Conservation (phyloP, 352 stramenopile genomes). For the Pythium guiyangense region DNA sequence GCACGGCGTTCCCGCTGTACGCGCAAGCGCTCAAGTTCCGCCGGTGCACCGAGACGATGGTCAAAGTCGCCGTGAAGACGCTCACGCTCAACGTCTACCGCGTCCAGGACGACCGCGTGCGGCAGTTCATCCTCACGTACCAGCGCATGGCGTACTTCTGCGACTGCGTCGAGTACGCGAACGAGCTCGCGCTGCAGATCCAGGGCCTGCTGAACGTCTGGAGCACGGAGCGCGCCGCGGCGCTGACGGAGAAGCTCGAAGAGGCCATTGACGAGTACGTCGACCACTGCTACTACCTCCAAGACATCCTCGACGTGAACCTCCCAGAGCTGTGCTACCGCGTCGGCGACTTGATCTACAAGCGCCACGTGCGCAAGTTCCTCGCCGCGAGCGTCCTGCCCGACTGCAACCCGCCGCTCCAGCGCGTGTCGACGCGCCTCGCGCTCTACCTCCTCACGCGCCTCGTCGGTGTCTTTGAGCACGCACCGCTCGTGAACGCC, state of each 20-base stretch:
- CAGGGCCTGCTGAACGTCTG: slow-evolving; percentile 70
- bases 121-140: slow-evolving; percentile 67
- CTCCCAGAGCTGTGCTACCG: slow-evolving; percentile 80
- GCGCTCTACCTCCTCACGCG: slow-evolving; percentile 75
- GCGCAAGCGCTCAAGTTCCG: slow-evolving; percentile 65
- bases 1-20: slow-evolving; percentile 66
- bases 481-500: slow-evolving; percentile 77
- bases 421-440: slow-evolving; percentile 73
- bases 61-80: slow-evolving; percentile 85
- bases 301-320: slow-evolving; percentile 82
- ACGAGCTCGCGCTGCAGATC: slow-evolving; percentile 70
- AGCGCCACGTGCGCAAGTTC: slow-evolving; percentile 58
- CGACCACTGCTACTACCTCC: slow-evolving; percentile 82
- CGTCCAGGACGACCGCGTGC: slow-evolving; percentile 72
- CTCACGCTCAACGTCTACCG: slow-evolving; percentile 83
- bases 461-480: slow-evolving; percentile 68
- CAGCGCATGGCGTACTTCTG: slow-evolving; percentile 77
- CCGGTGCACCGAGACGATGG: slow-evolving; percentile 74
- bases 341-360: slow-evolving; percentile 71
- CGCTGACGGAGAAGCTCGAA: slow-evolving; percentile 68
- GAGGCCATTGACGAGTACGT: slow-evolving; percentile 79
- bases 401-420: slow-evolving; percentile 62
- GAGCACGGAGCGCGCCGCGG: slow-evolving; percentile 19
- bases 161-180: slow-evolving; percentile 71
- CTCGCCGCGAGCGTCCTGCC: slow-evolving; percentile 70